phyloP scores from a whole-genome alignment of 192 early-diverging fungal genomes.

The Phycomyces blakesleeanus region DNA sequence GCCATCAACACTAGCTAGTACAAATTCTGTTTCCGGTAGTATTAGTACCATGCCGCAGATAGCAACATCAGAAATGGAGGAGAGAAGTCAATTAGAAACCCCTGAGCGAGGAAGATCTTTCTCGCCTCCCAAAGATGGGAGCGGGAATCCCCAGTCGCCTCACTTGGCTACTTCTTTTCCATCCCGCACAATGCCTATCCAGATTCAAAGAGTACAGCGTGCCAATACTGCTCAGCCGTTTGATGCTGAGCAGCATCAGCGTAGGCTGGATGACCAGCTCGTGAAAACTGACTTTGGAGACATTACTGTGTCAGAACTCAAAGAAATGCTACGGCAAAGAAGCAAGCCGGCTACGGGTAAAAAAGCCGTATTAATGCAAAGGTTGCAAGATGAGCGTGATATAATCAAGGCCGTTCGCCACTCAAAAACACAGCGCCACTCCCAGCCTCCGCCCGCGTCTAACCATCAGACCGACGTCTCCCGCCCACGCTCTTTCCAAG shows the following conservation, averaged over 20 bases:
- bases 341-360: conserved; percentile 68
- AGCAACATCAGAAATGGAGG: too few relatives aligned
- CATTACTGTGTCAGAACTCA: conserved; percentile 71
- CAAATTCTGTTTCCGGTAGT: too few relatives aligned
- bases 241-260: conserved; percentile 51
- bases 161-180: conserved; percentile 1
- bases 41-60: too few relatives aligned
- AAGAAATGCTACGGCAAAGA: conserved; percentile 66
- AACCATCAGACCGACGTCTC: background rate
- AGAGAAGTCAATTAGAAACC: background rate
- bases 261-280: conserved; percentile 59
- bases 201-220: conserved; percentile 28
- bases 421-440: conserved; percentile 15
- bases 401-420: conserved; percentile 39
- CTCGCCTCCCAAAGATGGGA: background rate
- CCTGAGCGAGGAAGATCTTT: conserved; percentile 2
- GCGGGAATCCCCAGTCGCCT: background rate
- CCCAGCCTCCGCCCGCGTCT: conserved; percentile 7
- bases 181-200: conserved; percentile 27
- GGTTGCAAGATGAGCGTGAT: conserved; percentile 58
- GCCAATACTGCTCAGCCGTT: conserved; percentile 5
- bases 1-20: background rate
- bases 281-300: conserved; percentile 66
- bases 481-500: conserved; percentile 13
- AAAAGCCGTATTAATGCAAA: conserved; percentile 63